Conservation (phyloP, 306 rosid genomes). For the Begonia loranthoides region DNA sequence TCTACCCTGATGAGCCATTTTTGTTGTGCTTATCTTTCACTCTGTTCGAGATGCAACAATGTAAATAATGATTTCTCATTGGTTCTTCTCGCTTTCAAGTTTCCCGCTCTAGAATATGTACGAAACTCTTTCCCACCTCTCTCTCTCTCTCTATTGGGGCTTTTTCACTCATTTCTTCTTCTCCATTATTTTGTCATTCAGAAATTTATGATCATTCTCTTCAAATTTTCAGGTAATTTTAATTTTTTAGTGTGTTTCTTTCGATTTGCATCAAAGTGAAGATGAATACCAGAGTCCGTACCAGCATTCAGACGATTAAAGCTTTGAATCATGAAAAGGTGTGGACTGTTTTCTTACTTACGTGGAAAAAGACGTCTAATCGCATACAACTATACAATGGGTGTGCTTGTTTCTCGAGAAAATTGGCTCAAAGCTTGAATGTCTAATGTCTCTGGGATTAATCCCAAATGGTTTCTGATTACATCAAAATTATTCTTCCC, state of each 20-base stretch:
- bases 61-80: slow-evolving; percentile 9
- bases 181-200: too few relatives aligned
- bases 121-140: slow-evolving; percentile 16
- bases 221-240: not conserved
- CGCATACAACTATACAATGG: slow-evolving; percentile 9
- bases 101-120: slow-evolving; percentile 61
- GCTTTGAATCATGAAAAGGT: slow-evolving; percentile 41
- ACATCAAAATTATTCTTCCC: too few relatives aligned
- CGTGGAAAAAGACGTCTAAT: not conserved
- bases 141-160: slow-evolving; percentile 6
- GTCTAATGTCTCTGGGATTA: too few relatives aligned
- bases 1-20: slow-evolving; percentile 22
- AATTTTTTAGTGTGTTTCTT: slow-evolving; percentile 17
- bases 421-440: not conserved
- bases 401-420: slow-evolving; percentile 17
- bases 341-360: not conserved
- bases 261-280: slow-evolving; percentile 23
- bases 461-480: too few relatives aligned
- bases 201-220: too few relatives aligned
- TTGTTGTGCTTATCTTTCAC: slow-evolving; percentile 33
- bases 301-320: slow-evolving; percentile 50
- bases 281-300: slow-evolving; percentile 56
- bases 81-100: slow-evolving; percentile 20
- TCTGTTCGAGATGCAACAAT: slow-evolving; percentile 33
- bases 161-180: not conserved